Base-by-base conservation (phyloP, 768 basidiomycete species). In the Boletales sp. region DNA sequence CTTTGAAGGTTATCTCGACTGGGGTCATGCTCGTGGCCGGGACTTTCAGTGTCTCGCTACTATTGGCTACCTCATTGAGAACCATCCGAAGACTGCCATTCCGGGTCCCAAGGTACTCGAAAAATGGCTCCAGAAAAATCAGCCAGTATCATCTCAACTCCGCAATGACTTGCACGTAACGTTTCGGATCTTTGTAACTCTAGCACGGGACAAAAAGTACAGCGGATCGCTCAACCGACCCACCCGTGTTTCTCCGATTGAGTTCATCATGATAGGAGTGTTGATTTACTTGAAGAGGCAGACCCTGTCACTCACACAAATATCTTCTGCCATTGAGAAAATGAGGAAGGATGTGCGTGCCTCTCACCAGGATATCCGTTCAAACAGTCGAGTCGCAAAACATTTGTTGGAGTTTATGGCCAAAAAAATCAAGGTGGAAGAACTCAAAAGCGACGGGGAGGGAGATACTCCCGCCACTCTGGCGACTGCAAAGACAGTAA, bases 1-100 rank as follows among this genome's bases (percentile, higher is more conserved):
- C 11, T 75, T 69, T 46, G 57, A 67, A 37, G 67, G 58, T n/a
- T 69, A 71, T 45, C 65, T 76, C 14, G 64, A 72, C 27, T 74
- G 75, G 74, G 74, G 72, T 15, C 64, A 69, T 13, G 65, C 73
- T 18, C 72, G 75, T 35, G 75, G 75, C 27, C 70, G 70, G 29
- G 77, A 77, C 45, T 80, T 78, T 45, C 75, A 74, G 48, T 72
- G 70, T 39, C 62, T 77, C 2, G 69, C 72, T 18, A 74, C 73
- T 30, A 65, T 67, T 6, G 58, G 66, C 39, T 69, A 62, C 40
- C 60, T 64, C 12, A 67, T 69, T 21, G 65, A 70, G 40, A 62
- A 56, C 18, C 59, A 61, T 37, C 69, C 70, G 4, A 66, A 64
- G 24, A 53, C 55, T 5, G 17, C 60, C 8, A 43, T 62, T 2